Conservation (phyloP, 352 stramenopile genomes). For the Pythium aristosporum region DNA sequence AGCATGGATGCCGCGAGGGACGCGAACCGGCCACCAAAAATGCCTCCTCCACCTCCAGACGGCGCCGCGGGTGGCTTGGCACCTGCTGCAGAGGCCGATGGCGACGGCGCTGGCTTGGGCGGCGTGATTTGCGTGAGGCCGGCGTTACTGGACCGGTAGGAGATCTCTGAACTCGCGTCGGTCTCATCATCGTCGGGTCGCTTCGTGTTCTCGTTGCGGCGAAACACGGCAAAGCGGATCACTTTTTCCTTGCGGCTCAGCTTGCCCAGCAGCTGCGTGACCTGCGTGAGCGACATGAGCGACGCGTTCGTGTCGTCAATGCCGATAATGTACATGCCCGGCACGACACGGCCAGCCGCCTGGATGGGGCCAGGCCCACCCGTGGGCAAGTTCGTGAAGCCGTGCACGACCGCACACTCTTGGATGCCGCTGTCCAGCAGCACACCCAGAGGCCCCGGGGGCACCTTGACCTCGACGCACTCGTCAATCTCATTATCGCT, state of each 20-base stretch:
- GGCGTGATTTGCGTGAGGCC: conserved; percentile 29
- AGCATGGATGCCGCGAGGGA: conserved; percentile 54
- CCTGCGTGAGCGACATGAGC: conserved; percentile 65
- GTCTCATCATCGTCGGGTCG: conserved; percentile 41
- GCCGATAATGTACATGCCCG: conserved; percentile 86
- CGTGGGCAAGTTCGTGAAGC: conserved; percentile 66
- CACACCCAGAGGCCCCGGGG: conserved; percentile 68
- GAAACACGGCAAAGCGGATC: conserved; percentile 78
- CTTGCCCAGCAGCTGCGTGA: conserved; percentile 71
- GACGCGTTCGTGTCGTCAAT: conserved; percentile 86
- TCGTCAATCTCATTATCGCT: conserved; percentile 79
- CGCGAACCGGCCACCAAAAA: conserved; percentile 60
- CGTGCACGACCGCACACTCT: conserved; percentile 76
- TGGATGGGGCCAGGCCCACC: conserved; percentile 70
- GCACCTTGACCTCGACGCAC: conserved; percentile 71
- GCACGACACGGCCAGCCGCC: conserved; percentile 53
- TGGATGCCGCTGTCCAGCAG: conserved; percentile 77
- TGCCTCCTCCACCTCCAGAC: conserved; percentile 4
- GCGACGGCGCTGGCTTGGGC: conserved; percentile 22
- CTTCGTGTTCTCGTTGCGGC: conserved; percentile 23
- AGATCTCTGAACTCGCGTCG: conserved; percentile 45
- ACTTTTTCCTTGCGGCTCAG: conserved; percentile 77
- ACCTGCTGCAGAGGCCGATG: neutral
- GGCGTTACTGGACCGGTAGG: conserved; percentile 29
- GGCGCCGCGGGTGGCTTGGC: conserved; percentile 36